Evolutionary conservation across 2,329 filamentous ascomycete species (phyloP), one percentile per base, ranked within the genome.

Genomic region (Cercospora sesami): DNA sequence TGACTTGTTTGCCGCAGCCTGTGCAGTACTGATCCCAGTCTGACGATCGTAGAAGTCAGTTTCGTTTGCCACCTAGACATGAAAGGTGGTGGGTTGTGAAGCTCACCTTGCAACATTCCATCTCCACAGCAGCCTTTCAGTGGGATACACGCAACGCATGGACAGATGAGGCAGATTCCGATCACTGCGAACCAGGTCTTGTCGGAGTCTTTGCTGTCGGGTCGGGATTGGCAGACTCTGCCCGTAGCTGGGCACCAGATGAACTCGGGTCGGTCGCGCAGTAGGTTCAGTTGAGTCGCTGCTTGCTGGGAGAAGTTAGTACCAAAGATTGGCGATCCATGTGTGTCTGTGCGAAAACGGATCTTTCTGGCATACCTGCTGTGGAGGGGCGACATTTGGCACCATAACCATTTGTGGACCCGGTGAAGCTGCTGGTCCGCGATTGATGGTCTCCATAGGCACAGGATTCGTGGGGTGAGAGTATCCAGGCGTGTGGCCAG

Each of bases 1-100:
- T 65, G 26, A 70, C 57, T 14, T 70, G 66, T 36, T 68, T 68
- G 5, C 68, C 66, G 42, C 65, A 70, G 21, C 67, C 67, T 18
- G 63, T 68, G 48, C 67, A 68, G n/a, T 66, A 68, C 4, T 68
- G 67, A 28, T 68, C 67, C 67, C 67, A 68, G 30, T 68, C 62
- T 63, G 8, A 23, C 23, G 16, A 28, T 14, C 5, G 26, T 6
- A 28, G 30, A 2, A 16, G 23, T 53, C 48, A 53, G 48, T 26
- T 3, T 39, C 3, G 36, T 39, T 39, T 39, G 16, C 16, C 36
- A n/a, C 16, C 5, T 8, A 8, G 36, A 1, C 0, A 23, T 30
- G 12, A 7, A 28, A 51, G 10, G 16, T 51, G 1, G 5, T 23
- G n/a, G 12, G 9, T 57, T 31, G 0, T 7, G 10, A 30, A 18